Evolutionary conservation across 2,329 filamentous ascomycete species (phyloP).

Genomic region (Cladosporium austrohemisphaericum): DNA sequence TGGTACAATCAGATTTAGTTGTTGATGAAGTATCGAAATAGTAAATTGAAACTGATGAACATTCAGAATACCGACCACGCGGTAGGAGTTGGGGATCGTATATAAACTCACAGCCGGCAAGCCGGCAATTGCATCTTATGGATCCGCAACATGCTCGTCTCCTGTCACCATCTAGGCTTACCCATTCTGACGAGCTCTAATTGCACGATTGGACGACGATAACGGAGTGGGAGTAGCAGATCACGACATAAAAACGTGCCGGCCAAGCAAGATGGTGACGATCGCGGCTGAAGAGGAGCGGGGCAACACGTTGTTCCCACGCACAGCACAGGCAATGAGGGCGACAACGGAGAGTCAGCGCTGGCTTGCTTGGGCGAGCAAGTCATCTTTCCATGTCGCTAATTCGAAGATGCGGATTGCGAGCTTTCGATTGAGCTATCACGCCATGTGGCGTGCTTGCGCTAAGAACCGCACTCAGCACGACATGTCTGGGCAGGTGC

Average conservation of each 20-base stretch:
- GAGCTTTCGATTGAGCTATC: constrained; percentile 6
- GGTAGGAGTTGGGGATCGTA: background rate
- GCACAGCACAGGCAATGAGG: background rate
- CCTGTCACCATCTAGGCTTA: background rate
- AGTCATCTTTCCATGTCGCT: background rate
- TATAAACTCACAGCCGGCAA: constrained; percentile 10
- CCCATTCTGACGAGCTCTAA: no score
- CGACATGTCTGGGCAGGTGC: constrained; percentile 6
- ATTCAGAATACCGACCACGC: background rate
- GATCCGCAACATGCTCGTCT: background rate
- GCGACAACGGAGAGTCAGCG: constrained; percentile 1
- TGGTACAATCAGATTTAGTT: background rate
- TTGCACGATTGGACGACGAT: background rate
- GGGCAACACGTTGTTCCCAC: constrained; percentile 8
- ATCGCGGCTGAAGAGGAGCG: constrained; percentile 8
- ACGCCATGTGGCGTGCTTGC: constrained; percentile 13
- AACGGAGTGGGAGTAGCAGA: background rate
- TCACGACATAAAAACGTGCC: constrained; percentile 6
- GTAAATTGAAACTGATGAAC: background rate
- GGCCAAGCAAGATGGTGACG: constrained; percentile 2
- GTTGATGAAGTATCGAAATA: background rate
- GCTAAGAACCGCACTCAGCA: constrained; percentile 5
- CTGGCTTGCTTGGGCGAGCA: no score
- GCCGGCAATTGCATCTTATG: constrained; percentile 1
- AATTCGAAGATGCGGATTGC: background rate